Evolutionary conservation across 192 early-diverging fungal species (phyloP), one percentile per base, ranked within the genome.

Genomic region (Mortierella claussenii): DNA sequence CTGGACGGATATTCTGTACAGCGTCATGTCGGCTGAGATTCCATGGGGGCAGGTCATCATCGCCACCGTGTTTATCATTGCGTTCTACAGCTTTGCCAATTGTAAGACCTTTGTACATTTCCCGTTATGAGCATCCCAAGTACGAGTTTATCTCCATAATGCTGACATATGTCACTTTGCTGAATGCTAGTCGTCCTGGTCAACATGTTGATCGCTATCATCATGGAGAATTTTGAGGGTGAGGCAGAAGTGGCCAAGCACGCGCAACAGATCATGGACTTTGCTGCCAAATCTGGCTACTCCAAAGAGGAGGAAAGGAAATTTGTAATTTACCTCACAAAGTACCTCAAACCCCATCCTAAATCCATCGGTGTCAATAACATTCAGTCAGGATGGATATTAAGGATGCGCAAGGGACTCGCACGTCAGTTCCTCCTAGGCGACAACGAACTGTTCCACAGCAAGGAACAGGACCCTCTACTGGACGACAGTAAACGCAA

Each of bases 211-310:
- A 87, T 89, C 57, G 86, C 86, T n/a, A 81, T 89, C 40, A 68
- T 89, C 21, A 85, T 86, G 82, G 88, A 89, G 60, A 89, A 89
- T 52, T 89, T 89, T 66, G 88, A 86, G 45, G 86, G 80, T 5
- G 64, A 59, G 8, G 80, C 78, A 0, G 88, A 89, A 63, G 81
- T 81, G 43, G 81, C 83, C 12, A 89, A 86, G 56, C 79, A 80
- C 23, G 61, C 78, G 37, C 78, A 76, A 8, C 88, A 89, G 61
- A 61, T 89, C 18, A 48, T 79, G 37, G 67, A 79, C 42, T 87
- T 70, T 54, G 67, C 79, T 2, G 18, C 65, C 12, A 80, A 70
- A 37, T 63, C 76, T 24, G 69, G 75, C 17, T 58, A 56, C 20
- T 49, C 68, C 27, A 60, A 67, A 21, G 61, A 65, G 20, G 56